These are phyloP conservation scores for Millerago galiae DNA, from an alignment of 805 yeast genomes.

Conservation along the genomic window DNA sequence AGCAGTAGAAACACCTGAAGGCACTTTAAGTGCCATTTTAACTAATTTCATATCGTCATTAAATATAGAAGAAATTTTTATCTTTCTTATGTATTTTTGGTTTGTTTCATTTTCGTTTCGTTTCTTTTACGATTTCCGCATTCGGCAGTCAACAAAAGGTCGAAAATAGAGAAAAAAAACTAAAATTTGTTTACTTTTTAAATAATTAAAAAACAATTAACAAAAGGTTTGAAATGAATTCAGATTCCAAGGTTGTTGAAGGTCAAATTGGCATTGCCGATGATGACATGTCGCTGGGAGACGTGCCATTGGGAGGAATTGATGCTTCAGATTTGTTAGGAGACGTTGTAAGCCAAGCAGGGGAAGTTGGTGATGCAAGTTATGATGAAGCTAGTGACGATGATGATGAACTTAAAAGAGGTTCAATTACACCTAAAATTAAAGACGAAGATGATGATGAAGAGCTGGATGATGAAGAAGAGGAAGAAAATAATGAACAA, in stretches of 20 bases:
- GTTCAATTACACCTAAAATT: constrained; percentile 11
- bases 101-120: constrained; percentile 1
- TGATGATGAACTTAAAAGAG: constrained; percentile 7
- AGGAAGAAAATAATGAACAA: constrained; percentile 6
- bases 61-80: too few species aligned
- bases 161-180: not conserved
- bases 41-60: not conserved
- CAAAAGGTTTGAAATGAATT: not conserved
- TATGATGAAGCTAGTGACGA: constrained; percentile 10
- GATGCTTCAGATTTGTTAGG: not conserved
- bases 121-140: not conserved
- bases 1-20: not conserved
- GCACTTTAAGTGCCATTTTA: constrained; percentile 4
- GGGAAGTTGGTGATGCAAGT: constrained; percentile 1
- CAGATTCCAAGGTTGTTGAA: not conserved
- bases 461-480: constrained; percentile 3
- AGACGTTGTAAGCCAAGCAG: not conserved
- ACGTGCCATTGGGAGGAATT: not conserved
- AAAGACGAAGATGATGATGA: constrained; percentile 12
- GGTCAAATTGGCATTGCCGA: not conserved
- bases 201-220: not conserved
- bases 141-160: constrained; percentile 2
- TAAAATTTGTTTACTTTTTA: not conserved
- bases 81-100: not conserved
- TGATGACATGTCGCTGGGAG: not conserved